Evolutionary conservation across 805 yeast species (phyloP), one percentile per base, ranked within the genome.

Genomic region (Candida morakotiae): DNA sequence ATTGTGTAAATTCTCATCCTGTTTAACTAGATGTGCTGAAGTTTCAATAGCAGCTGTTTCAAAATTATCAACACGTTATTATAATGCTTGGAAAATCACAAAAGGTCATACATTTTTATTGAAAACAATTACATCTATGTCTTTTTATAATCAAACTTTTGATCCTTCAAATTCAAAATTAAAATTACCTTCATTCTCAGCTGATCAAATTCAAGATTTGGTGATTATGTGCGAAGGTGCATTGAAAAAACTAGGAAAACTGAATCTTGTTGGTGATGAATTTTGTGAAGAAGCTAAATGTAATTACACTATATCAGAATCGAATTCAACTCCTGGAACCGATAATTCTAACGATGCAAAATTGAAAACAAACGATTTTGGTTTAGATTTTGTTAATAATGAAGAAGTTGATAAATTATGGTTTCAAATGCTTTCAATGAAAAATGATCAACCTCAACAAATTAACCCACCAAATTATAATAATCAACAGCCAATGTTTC

Each of bases 41-140:
- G 57, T 53, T 10, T 55, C 58, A 6, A 54, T 58, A 30, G 62
- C 62, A 3, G 64, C 60, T 4, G 58, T 65, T 14, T 59, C 64
- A 7, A 63, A 62, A 31, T 52, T 65, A 32, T 59, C 66, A 34
- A 53, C 56, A 39, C 41, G 69, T 26, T 64, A 64, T 47, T 64
- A 60, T 41, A 56, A 63, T 40, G 68, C 69, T 2, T 64, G 69
- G 69, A 53, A 64, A 46, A 55, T 64, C 9, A 56, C 66, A 9
- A 63, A 61, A 37, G 58, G 63, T 9, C 67, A 62, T 34, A 55
- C 61, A 0, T 53, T 46, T 34, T 45, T 62, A 27, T 48, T 66
- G 36, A 52, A 55, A 29, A 50, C 53, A 1, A 53, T 62, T 25
- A 58, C 62, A 3, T 48, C 52, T 3, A 42, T 52, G 19, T 55